Evolutionary conservation across 1,284 basidiomycete genomes (phyloP).

Genomic region (Mycosarcoma mackinlayi): DNA sequence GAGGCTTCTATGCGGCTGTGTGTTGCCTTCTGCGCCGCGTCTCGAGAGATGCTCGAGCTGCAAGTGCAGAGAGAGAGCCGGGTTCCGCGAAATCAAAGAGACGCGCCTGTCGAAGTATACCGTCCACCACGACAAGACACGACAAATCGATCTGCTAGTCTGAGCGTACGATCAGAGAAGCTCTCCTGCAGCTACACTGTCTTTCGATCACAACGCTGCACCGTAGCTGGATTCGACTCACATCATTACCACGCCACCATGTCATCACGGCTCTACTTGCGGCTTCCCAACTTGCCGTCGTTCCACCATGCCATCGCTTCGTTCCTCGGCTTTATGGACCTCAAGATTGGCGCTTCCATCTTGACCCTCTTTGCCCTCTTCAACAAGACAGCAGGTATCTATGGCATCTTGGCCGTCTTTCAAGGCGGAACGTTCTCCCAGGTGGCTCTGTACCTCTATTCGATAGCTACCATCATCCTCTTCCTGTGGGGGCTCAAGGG

Average conservation of each 20-base stretch:
- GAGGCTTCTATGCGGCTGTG: too few species aligned
- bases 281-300: conserved; percentile 51
- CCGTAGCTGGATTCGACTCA: too few species aligned
- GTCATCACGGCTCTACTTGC: conserved; percentile 60
- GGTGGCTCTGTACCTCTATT: conserved; percentile 85
- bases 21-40: background rate
- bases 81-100: too few species aligned
- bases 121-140: too few species aligned
- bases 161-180: too few species aligned
- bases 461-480: conserved; percentile 81
- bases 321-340: conserved; percentile 65
- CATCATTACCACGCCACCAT: conserved; percentile 35
- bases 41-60: too few species aligned
- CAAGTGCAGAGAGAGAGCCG: too few species aligned
- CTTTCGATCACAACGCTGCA: too few species aligned
- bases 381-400: conserved; percentile 98
- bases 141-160: too few species aligned
- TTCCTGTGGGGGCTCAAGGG: conserved; percentile 88
- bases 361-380: conserved; percentile 73
- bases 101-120: too few species aligned
- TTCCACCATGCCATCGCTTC: conserved; percentile 60
- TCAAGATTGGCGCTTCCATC: conserved; percentile 66
- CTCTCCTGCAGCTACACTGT: too few species aligned
- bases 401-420: conserved; percentile 90
- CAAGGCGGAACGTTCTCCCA: conserved; percentile 89